Evolutionary conservation across 352 stramenopile species (phyloP), one percentile per base, ranked within the genome.

Genomic region (Globisporangium cystogenes): DNA sequence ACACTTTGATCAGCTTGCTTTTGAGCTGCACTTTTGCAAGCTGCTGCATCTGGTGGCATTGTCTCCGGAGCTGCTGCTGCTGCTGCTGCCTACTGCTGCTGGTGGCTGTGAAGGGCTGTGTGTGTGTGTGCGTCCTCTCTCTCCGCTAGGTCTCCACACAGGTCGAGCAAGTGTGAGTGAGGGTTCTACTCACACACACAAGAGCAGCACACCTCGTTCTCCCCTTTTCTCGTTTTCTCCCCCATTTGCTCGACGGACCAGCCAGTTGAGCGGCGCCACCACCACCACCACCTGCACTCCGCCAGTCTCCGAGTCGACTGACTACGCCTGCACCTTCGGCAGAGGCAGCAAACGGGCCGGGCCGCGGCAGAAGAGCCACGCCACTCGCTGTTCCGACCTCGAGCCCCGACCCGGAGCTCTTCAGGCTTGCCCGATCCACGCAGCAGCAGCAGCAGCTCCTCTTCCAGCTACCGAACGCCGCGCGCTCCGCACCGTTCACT

Each of bases 351-450:
- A 49, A 54, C 48, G 39, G 29, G 42, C 40, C 40, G 20, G 16
- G 15, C 45, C 14, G 48, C 48, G 55, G 55, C 55, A 62, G 55
- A 62, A 62, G 55, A 62, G 55, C 40, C 55, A 62, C 49, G 7
- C 48, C 44, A 24, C 44, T 44, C 14, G 15, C 23, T 37, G 40
- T 23, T 45, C 40, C n/a, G 40, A 45, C 23, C 40, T 15, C 40
- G 40, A 24, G 18, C 7, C 40, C 11, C 18, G 40, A 23, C 23
- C 8, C 18, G 26, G 26, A 29, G 26, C 26, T 29, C 26, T 29
- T 5, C 26, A 29, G 26, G 26, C 26, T 29, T 5, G 5, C 26
- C 2, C 3, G 26, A 29, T n/a, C n/a, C n/a, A n/a, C n/a, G n/a
- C n/a, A 51, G 7, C 31, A 26, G 8, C 47, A 21, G 31, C 29